Evolutionary conservation across 441 rosid species (phyloP).

Genomic region (Pelargonium fulgidum): DNA sequence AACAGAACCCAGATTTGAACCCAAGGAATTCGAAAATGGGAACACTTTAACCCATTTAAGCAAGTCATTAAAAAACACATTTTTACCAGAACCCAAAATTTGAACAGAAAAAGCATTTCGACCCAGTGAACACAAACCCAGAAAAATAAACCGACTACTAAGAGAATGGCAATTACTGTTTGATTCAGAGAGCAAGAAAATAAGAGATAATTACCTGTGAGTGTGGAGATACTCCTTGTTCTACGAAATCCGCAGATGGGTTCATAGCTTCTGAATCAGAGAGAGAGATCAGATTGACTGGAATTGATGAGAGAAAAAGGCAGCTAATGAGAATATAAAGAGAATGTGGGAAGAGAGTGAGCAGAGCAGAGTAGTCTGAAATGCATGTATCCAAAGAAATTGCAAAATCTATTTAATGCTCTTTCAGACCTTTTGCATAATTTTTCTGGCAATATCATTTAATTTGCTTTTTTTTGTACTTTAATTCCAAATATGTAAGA

Average conservation of each 20-base stretch:
- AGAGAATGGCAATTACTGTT: background rate
- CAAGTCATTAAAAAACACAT: background rate
- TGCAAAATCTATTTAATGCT: slow-evolving; percentile 42
- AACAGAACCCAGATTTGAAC: too few species aligned
- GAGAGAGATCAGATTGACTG: slow-evolving; percentile 7
- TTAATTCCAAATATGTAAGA: too few species aligned
- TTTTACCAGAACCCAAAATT: background rate
- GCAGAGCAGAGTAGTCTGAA: slow-evolving; percentile 22
- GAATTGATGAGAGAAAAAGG: slow-evolving; percentile 20
- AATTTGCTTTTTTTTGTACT: too few species aligned
- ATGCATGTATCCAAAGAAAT: slow-evolving; percentile 30
- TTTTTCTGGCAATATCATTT: background rate
- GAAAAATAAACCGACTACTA: background rate
- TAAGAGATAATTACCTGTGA: slow-evolving; percentile 20
- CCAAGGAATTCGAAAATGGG: background rate
- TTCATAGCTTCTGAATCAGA: slow-evolving; percentile 31
- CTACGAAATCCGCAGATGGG: slow-evolving; percentile 37
- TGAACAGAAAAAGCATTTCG: background rate
- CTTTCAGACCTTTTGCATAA: slow-evolving; percentile 9
- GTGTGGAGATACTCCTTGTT: slow-evolving; percentile 46
- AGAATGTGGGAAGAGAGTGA: slow-evolving; percentile 32
- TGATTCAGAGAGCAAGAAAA: slow-evolving; percentile 4
- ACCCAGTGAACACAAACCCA: slow-evolving; percentile 5
- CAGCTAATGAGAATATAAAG: slow-evolving; percentile 23
- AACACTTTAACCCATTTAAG: slow-evolving; percentile 1